Evolutionary conservation across 2,329 filamentous ascomycete species (phyloP), one percentile per base, ranked within the genome.

Genomic region (Zasmidium cellare): DNA sequence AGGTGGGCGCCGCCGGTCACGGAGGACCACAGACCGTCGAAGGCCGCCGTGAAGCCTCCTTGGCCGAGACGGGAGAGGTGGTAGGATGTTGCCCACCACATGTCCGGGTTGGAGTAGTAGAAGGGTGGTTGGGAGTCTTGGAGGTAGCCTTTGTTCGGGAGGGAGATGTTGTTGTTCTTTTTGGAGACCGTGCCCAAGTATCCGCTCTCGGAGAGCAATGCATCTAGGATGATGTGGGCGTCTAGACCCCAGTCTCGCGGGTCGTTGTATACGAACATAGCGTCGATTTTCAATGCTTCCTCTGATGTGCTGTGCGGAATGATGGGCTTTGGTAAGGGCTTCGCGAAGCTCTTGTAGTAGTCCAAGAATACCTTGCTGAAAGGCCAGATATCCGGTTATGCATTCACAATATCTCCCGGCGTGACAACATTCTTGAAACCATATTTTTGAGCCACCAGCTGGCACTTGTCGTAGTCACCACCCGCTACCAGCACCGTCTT

Each of bases 221-320:
- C 77, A 74, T 99, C 94, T 54, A 89, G 75, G 57, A 97, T 88
- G 66, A 97, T 79, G 71, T 96, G 90, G 2, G 86, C 86, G 73
- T 97, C 93, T 9, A 97, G 82, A 0, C 90, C 92, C 94, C 94
- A 99, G 78, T 99, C 94, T 56, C 94, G 85, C 2, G 94, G 92
- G 74, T 97, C 94, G 73, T 96, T 96, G 82, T 93, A 97, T 6
- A 97, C 89, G 69, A 97, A 89, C 24, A 97, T 85, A 24, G 92
- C 92, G 70, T 96, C 91, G 65, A 99, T 88, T 67, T 91, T 92
- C 49, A 93, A 81, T 18, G 79, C 81, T 14, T 78, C 76, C 59
- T 79, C 77, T 16, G 72, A 69, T 19, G 55, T 57, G 14, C 59
- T 35, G 44, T 51, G 51, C 38, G 80, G 72, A 52, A 78, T 74